Base-by-base conservation (phyloP, 2,329 filamentous ascomycete genomes). In the Rosellinia necatrix region DNA sequence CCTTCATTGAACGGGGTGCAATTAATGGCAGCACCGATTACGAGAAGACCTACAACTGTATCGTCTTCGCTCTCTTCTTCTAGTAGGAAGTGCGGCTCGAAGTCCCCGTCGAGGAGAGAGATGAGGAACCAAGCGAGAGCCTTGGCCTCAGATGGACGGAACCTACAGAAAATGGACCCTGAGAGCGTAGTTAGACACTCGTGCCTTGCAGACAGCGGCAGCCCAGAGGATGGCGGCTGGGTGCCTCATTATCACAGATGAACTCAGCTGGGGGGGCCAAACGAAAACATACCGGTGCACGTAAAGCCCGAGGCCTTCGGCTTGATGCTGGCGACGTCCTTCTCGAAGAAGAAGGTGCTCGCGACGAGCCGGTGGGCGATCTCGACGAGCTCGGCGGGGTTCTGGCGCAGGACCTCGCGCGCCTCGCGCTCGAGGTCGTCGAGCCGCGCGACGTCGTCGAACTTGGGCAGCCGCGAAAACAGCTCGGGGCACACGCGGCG, bases 321-420 rank as follows among this genome's bases (percentile, higher is more conserved):
- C 55, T 67, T 67, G 22, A 70, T 63, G 19, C 68, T 66, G 1
- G 59, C 49, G 5, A 59, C 49, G 8, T 71, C 68, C 53, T 66
- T 70, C 53, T 71, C 68, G 25, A 71, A 71, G 64, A 71, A 71
- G 29, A 71, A 71, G 0, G 66, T 64, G 64, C 69, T 71, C 7
- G 68, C 69, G 3, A 71, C 64, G 9, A 71, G 62, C 19, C 68
- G 59, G 49, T 71, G 69, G 17, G 66, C 69, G 6, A 65, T 65
- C 48, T 71, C 69, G 19, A 62, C 17, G 4, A 71, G 52, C 25
- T 68, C 64, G 4, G 60, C 61, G n/a, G 52, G 51, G 25, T 65
- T 63, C 43, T 66, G 62, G 29, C 61, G 62, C 29, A 71, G 43
- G 12, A 67, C 57, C 17, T 66, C 62, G 34, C 60, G 62, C 1